Percentiles rank a stretch among this genome's conserved stretches.
Evolutionary conservation across 306 rosid genomes (phyloP).

Genomic region (Cicer judaicum): DNA sequence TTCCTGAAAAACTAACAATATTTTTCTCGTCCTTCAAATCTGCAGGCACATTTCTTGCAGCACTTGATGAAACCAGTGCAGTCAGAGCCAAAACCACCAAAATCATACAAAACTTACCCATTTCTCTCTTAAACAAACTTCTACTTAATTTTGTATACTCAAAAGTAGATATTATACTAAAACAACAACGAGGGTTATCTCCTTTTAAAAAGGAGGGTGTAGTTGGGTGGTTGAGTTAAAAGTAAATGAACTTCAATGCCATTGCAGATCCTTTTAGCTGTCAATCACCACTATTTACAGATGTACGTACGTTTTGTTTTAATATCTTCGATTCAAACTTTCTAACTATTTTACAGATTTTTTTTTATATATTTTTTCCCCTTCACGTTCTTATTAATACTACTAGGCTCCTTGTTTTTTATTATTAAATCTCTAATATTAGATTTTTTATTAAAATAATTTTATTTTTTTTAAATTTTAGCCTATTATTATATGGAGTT

Average conservation of each 20-base stretch:
- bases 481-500: no score
- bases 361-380: no score
- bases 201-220: conserved; percentile 46
- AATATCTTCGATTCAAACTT: background rate
- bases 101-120: conserved; percentile 56
- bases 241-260: conserved; percentile 65
- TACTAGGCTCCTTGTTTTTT: no score
- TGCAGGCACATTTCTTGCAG: conserved; percentile 58
- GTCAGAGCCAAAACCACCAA: conserved; percentile 47
- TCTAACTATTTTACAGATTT: no score
- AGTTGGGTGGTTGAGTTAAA: conserved; percentile 54
- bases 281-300: background rate
- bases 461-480: no score
- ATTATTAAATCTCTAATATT: no score
- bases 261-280: conserved; percentile 33
- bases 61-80: conserved; percentile 45
- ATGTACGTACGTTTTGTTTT: background rate
- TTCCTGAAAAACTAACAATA: conserved; percentile 64
- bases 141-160: background rate
- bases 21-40: conserved; percentile 77
- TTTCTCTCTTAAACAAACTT: background rate
- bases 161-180: background rate
- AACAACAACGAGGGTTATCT: background rate
- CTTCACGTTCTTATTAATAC: no score
- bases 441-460: no score